A percentile compares a stretch with the other conserved stretches of the same genome.
These are phyloP conservation scores for Heliophila coronopifolia DNA, from an alignment of 441 rosid genomes.

Conservation along the genomic window DNA sequence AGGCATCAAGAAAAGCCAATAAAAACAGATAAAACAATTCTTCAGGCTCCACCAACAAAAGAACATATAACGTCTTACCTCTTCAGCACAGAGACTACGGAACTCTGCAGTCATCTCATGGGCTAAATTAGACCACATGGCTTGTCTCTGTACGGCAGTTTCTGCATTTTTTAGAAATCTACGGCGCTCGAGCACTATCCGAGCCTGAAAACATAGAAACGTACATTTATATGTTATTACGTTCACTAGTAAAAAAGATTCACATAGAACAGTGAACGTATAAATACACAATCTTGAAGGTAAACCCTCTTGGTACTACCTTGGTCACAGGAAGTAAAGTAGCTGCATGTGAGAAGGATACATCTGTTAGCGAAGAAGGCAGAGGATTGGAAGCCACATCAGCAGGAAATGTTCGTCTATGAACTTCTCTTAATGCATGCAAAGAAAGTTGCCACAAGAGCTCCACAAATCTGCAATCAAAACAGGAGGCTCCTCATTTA, in stretches of 20 bases:
- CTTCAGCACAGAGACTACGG: conserved; percentile 99
- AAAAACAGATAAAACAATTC: not conserved
- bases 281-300: not conserved
- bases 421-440: conserved; percentile 97
- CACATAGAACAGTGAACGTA: not conserved
- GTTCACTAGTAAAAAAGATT: not conserved
- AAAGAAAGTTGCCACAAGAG: conserved; percentile 97
- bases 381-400: conserved; percentile 84
- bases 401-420: conserved; percentile 79
- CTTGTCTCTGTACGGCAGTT: conserved; percentile 90
- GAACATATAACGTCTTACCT: conserved; percentile 39
- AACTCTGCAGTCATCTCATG: conserved; percentile 99
- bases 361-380: conserved; percentile 92
- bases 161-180: conserved; percentile 91
- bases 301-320: conserved; percentile 33
- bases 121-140: conserved; percentile 98
- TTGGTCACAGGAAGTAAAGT: conserved; percentile 93
- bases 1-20: conserved; percentile 16
- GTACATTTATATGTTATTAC: not conserved
- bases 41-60: not conserved
- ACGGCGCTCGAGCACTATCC: conserved; percentile 94
- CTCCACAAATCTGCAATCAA: conserved; percentile 85
- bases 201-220: conserved; percentile 46
- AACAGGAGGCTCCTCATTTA: conserved; percentile 11
- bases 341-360: conserved; percentile 97